Conservation (phyloP, 768 basidiomycete species). For the Boletus subparvulus region DNA sequence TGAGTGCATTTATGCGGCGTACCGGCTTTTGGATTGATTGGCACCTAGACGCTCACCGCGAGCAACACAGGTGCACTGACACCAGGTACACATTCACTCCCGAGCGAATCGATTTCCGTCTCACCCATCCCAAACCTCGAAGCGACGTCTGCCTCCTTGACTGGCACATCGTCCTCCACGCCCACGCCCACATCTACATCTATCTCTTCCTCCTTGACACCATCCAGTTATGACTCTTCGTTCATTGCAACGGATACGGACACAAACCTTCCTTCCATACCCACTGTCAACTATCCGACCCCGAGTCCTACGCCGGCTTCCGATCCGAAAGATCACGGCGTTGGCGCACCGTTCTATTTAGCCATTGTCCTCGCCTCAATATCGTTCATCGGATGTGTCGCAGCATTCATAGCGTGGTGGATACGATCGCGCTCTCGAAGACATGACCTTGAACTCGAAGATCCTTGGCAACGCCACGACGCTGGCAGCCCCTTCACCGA, state of each 20-base stretch:
- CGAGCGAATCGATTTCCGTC: neutral
- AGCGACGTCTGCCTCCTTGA: slow-evolving; percentile 15
- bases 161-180: neutral
- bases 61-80: neutral
- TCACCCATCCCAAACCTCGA: slow-evolving; percentile 19
- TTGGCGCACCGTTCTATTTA: slow-evolving; percentile 46
- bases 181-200: slow-evolving; percentile 1
- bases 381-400: slow-evolving; percentile 43
- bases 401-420: slow-evolving; percentile 50
- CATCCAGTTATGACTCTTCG: slow-evolving; percentile 8
- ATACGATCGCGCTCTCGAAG: slow-evolving; percentile 42
- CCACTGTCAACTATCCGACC: slow-evolving; percentile 22
- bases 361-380: slow-evolving; percentile 50
- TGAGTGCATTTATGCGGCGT: neutral
- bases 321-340: slow-evolving; percentile 20
- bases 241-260: slow-evolving; percentile 15
- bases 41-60: slow-evolving; percentile 8
- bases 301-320: slow-evolving; percentile 25
- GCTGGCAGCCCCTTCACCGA: neutral
- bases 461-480: slow-evolving; percentile 36
- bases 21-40: neutral
- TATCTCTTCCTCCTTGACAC: neutral
- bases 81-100: slow-evolving; percentile 1
- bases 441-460: slow-evolving; percentile 33
- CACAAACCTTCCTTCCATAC: slow-evolving; percentile 23